Base-by-base conservation (phyloP, 1,139 yeast genomes). In the Magnusiomyces tetraspermus region DNA sequence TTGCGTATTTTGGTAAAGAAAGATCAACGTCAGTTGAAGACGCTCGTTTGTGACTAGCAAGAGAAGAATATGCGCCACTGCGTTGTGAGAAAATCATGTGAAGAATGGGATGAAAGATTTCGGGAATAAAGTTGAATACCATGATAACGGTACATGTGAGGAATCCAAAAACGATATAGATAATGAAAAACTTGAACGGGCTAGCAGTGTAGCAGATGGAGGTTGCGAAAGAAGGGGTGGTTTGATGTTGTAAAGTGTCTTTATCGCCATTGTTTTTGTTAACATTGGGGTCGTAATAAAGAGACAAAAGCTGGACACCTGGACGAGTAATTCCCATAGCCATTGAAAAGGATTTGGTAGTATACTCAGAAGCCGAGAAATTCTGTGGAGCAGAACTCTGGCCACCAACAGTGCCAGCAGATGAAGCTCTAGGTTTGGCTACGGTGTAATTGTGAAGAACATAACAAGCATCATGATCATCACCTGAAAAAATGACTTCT, bases 401-500 rank as follows among this genome's bases (percentile, higher is more conserved):
- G 13, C 54, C 58, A 4, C 54, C 59, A n/a, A n/a, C n/a, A n/a
- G n/a, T n/a, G n/a, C n/a, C 38, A 15, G 38, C 17, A 33, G 38
- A 33, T 33, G 38, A 15, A 33, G n/a, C 17, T 33, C 4, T 6
- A 33, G 38, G 38, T 15, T 36, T n/a, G 15, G 49, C n/a, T 15
- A 45, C 46, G 8, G 55, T 50, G 52, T 76, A 80, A 1, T 75
- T 67, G 62, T 89, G 96, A 13, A 71, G 68, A 15, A 85, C 78
- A 58, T 85, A 89, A 68, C 98, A 92, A 59, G 88, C 90, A 67
- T 92, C 98, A 69, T 92, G 98, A 65, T 92, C 98, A 65, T 92
- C 98, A 0, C 98, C 98, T 2, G 95, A 83, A 64, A 89, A 86
- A 1, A 87, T 75, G 8, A 83, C 70, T 19, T 72, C 70, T 0